Percentiles rank a stretch among this genome's conserved stretches.
These are phyloP conservation scores for Mrakia gelida DNA, from an alignment of 768 basidiomycete genomes.

Conservation along the genomic window DNA sequence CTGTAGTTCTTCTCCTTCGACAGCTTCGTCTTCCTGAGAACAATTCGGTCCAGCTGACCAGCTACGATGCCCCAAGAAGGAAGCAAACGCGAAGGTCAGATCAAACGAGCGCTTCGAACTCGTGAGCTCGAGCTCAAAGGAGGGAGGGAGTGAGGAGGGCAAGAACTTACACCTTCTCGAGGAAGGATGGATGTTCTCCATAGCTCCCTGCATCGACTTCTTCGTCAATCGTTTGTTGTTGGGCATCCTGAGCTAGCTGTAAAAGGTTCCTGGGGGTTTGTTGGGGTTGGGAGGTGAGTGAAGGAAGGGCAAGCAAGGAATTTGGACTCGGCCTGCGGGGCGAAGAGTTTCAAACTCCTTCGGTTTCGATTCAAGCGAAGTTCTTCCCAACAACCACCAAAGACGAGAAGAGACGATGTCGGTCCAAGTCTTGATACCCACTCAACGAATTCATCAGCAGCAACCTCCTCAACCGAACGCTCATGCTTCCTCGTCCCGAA, in stretches of 20 bases:
- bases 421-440: not conserved
- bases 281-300: no score
- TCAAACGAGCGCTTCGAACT: not conserved
- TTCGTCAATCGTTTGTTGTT: constrained; percentile 23
- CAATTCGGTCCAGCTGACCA: constrained; percentile 43
- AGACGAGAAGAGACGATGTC: not conserved
- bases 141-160: not conserved
- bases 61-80: constrained; percentile 24
- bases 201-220: constrained; percentile 41
- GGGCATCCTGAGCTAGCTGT: not conserved
- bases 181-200: constrained; percentile 44
- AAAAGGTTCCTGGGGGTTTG: no score
- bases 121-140: not conserved
- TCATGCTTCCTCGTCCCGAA: not conserved
- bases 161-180: constrained; percentile 36
- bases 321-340: not conserved
- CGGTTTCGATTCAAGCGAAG: not conserved
- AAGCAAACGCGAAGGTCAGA: not conserved
- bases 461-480: not conserved
- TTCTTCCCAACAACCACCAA: not conserved
- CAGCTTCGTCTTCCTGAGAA: constrained; percentile 43
- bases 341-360: not conserved
- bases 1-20: constrained; percentile 37
- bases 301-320: not conserved
- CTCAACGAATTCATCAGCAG: not conserved